These are phyloP conservation scores for Saccharomyces cerevisiae DNA, from an alignment of 805 yeast species.

Conservation along the genomic window DNA sequence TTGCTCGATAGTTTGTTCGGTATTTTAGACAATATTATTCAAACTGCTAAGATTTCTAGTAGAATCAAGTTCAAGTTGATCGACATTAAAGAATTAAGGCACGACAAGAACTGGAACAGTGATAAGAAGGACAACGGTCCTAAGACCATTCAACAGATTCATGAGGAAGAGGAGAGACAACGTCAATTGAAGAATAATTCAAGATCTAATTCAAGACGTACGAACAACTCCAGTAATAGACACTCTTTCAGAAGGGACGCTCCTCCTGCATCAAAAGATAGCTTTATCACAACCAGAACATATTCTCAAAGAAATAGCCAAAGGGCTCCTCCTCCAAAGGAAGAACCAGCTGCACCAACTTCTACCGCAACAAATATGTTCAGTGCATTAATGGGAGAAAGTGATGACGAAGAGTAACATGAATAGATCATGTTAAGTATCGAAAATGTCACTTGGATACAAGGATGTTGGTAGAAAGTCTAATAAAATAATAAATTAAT, in stretches of 20 bases:
- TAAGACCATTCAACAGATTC: slow-evolving; percentile 85
- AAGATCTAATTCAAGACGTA: slow-evolving; percentile 36
- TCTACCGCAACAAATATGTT: slow-evolving; percentile 27
- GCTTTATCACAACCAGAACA: slow-evolving; percentile 24
- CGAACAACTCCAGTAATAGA: slow-evolving; percentile 23
- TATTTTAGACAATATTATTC: slow-evolving; percentile 43
- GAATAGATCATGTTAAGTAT: slow-evolving; percentile 24
- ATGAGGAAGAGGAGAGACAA: slow-evolving; percentile 70
- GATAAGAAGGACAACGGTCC: slow-evolving; percentile 72
- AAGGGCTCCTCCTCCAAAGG: slow-evolving; percentile 17
- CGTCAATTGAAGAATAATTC: slow-evolving; percentile 39
- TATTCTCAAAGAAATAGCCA: slow-evolving; percentile 23
- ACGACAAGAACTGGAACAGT: slow-evolving; percentile 52
- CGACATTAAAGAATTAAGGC: slow-evolving; percentile 80
- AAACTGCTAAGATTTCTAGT: slow-evolving; percentile 50
- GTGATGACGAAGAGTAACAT: slow-evolving; percentile 17
- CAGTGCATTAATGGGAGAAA: slow-evolving; percentile 28
- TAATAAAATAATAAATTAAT: neutral
- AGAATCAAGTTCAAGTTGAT: slow-evolving; percentile 80
- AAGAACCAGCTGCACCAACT: slow-evolving; percentile 23
- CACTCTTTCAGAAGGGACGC: slow-evolving; percentile 22
- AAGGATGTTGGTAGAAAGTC: neutral
- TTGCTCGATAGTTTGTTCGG: slow-evolving; percentile 55
- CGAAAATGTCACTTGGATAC: slow-evolving; percentile 21
- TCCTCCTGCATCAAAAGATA: slow-evolving; percentile 19